Percentiles rank a stretch among this genome's conserved stretches.
Conservation (phyloP, 495 filamentous ascomycete species). For the Penicillium bovifimosum region DNA sequence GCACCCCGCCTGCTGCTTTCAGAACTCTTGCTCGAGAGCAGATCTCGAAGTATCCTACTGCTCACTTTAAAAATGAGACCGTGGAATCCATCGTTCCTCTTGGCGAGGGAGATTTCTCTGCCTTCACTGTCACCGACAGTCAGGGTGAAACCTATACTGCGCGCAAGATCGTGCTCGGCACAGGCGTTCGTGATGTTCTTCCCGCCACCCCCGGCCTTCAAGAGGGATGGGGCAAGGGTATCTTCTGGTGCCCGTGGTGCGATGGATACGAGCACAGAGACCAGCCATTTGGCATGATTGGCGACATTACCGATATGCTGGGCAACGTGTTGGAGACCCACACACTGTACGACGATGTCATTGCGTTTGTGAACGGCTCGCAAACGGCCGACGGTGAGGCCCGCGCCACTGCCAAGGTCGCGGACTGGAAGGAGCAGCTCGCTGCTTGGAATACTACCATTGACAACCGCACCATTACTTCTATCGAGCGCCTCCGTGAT, state of each 20-base stretch:
- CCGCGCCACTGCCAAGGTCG: constrained; percentile 31
- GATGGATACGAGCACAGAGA: constrained; percentile 56
- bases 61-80: constrained; percentile 45
- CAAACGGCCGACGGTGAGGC: constrained; percentile 38
- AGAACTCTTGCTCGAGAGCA: constrained; percentile 48
- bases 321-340: constrained; percentile 43
- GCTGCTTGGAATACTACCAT: constrained; percentile 43
- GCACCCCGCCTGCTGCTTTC: constrained; percentile 48
- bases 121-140: constrained; percentile 39
- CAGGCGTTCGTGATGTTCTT: constrained; percentile 48
- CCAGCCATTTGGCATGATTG: constrained; percentile 49
- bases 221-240: constrained; percentile 51
- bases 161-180: constrained; percentile 51
- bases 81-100: constrained; percentile 40
- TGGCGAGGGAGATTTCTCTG: constrained; percentile 26
- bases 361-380: constrained; percentile 52
- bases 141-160: constrained; percentile 35
- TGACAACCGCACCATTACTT: constrained; percentile 49
- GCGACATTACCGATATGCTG: constrained; percentile 36
- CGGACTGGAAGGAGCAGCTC: constrained; percentile 44
- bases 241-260: constrained; percentile 60
- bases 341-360: constrained; percentile 39
- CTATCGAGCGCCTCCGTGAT: constrained; percentile 42
- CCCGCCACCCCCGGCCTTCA: constrained; percentile 47
- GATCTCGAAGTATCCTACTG: constrained; percentile 44